Evolutionary conservation across 768 basidiomycete species (phyloP).

Genomic region (Mycena sanguinolenta): DNA sequence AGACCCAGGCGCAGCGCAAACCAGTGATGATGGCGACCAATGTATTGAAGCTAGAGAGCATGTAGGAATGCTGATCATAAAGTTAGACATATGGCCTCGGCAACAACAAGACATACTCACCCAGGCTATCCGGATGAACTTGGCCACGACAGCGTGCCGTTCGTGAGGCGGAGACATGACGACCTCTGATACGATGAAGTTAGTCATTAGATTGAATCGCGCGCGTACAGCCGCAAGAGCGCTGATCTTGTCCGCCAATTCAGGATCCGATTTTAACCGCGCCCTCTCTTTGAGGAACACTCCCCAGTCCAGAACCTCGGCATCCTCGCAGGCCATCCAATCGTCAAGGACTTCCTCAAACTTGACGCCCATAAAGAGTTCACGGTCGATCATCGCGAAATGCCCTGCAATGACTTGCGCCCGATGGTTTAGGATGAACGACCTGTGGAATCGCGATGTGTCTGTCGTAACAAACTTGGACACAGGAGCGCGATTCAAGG

Average conservation of each 20-base stretch:
- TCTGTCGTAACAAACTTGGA: slow-evolving; percentile 53
- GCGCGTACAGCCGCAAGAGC: slow-evolving; percentile 82
- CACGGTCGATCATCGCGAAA: slow-evolving; percentile 90
- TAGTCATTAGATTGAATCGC: slow-evolving; percentile 87
- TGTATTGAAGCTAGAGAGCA: slow-evolving; percentile 81
- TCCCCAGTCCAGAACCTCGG: slow-evolving; percentile 86
- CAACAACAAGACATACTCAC: slow-evolving; percentile 57
- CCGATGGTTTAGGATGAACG: slow-evolving; percentile 76
- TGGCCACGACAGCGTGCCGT: slow-evolving; percentile 74
- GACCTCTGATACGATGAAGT: slow-evolving; percentile 86
- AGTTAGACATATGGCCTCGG: slow-evolving; percentile 16
- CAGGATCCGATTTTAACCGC: slow-evolving; percentile 73
- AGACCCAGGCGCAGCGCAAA: slow-evolving; percentile 77
- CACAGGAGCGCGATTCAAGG: slow-evolving; percentile 41
- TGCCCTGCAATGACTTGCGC: slow-evolving; percentile 79
- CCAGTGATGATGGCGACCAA: slow-evolving; percentile 86
- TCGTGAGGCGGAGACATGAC: slow-evolving; percentile 78
- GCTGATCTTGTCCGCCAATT: slow-evolving; percentile 72
- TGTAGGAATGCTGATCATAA: slow-evolving; percentile 78
- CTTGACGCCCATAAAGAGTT: slow-evolving; percentile 85
- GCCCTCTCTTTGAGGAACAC: slow-evolving; percentile 84
- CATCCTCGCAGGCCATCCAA: slow-evolving; percentile 73
- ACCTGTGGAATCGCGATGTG: slow-evolving; percentile 67
- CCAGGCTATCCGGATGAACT: slow-evolving; percentile 90
- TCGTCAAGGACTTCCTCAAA: slow-evolving; percentile 88